A percentile compares a stretch with the other conserved stretches of the same genome.
phyloP scores from a whole-genome alignment of 305 asterid genomes.

The Fraxinus sp. region DNA sequence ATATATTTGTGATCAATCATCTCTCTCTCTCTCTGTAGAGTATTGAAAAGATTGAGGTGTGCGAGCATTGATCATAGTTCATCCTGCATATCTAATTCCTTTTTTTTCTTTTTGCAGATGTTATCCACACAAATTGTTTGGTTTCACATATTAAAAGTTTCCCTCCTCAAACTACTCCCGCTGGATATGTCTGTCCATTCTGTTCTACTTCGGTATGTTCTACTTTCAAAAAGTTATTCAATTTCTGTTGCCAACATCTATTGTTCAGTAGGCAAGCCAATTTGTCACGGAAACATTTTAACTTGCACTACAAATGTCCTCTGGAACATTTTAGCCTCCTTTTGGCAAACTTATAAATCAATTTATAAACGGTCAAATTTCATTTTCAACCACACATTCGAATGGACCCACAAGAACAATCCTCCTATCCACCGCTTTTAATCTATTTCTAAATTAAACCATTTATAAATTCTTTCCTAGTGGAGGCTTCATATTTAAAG shows the following conservation, averaged over 20 bases:
- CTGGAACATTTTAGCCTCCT: not conserved
- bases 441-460: not conserved
- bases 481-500: not conserved
- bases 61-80: not conserved
- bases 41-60: not conserved
- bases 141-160: slow-evolving; percentile 76
- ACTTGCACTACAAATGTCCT: not conserved
- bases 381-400: not conserved
- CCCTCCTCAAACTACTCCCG: slow-evolving; percentile 86
- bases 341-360: not conserved
- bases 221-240: not conserved
- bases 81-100: slow-evolving; percentile 2
- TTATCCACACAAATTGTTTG: slow-evolving; percentile 76
- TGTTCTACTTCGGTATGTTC: slow-evolving; percentile 81
- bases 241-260: not conserved
- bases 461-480: not conserved
- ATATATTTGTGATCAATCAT: not conserved
- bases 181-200: slow-evolving; percentile 84
- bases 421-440: not conserved
- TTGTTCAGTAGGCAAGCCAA: not conserved
- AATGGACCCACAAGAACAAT: not conserved
- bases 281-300: not conserved
- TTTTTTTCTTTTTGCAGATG: slow-evolving; percentile 45
- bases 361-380: not conserved
- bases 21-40: not conserved